A percentile compares a stretch with the other conserved stretches of the same genome.
Evolutionary conservation across 139 green algal species (phyloP).

Genomic region (Raphidocelis subcapitata): DNA sequence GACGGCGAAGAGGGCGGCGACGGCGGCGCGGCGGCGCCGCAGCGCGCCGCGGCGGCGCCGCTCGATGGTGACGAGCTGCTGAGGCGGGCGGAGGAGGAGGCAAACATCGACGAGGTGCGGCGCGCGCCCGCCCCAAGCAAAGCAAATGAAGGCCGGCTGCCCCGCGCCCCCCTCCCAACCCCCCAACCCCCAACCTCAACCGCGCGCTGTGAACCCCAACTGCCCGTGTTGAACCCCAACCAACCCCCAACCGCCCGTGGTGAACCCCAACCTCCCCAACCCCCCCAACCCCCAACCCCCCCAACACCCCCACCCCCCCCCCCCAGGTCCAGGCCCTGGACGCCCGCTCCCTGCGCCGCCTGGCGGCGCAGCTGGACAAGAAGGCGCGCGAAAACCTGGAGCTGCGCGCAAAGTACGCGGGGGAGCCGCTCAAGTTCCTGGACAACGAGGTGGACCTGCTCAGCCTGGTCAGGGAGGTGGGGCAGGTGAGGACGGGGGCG

Average conservation of each 20-base stretch:
- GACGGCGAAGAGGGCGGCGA: constrained; percentile 2
- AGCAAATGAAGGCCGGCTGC: too few relatives aligned
- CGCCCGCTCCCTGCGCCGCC: constrained; percentile 56
- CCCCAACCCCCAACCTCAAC: too few relatives aligned
- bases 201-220: not conserved
- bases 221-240: not conserved
- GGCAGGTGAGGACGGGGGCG: not conserved
- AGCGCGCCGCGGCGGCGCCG: not conserved
- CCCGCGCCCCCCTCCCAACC: too few relatives aligned
- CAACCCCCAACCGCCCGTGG: not conserved
- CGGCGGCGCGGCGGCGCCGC: constrained; percentile 3
- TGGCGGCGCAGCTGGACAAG: too few relatives aligned
- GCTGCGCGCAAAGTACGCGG: constrained; percentile 77
- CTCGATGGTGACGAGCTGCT: constrained; percentile 70
- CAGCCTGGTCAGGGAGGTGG: constrained; percentile 9
- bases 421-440: constrained; percentile 90
- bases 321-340: constrained; percentile 69
- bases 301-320: not conserved
- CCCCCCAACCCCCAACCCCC: not conserved
- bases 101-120: constrained; percentile 50
- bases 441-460: constrained; percentile 92
- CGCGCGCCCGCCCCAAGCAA: too few relatives aligned
- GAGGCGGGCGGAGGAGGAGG: constrained; percentile 72
- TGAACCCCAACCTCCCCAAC: not conserved
- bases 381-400: constrained; percentile 80